Base-by-base conservation (phyloP, 106 monocot genomes). In the Dendrobium catenatum region DNA sequence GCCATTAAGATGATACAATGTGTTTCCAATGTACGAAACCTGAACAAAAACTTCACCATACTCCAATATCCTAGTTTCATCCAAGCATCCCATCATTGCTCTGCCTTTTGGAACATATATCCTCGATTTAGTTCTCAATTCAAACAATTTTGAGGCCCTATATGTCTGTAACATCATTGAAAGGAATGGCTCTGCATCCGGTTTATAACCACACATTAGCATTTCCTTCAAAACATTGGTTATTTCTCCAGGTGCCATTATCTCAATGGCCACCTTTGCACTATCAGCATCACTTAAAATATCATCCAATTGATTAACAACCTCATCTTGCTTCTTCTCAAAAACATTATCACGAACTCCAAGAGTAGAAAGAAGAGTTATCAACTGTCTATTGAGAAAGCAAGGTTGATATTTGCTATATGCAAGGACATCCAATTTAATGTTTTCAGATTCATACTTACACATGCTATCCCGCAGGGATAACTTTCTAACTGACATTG, bases 21-120 rank as follows among this genome's bases (percentile, higher is more conserved):
- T 76, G 9, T 17, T 82, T 44, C 83, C 80, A 72, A 9, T 17
- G 24, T 33, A 67, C 59, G 94, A 92, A 79, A 91, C 83, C 73
- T 88, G 91, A 84, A 94, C 84, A 86, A 97, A 97, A 4, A 91
- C 90, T 80, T 97, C 77, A 24, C 94, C 97, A 79, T 97, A 97
- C 46, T 91, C 85, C 78, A 97, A 82, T 19, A 55, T 87, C 42
- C 87, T 49, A 49, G 89, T 94, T 82, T 97, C 97, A 83, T 97
- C 97, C 82, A 97, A 88, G 81, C 97, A 97, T 40, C 97, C 97
- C 85, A 97, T 92, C 92, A 97, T 86, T 56, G 94, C 33, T 82
- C 97, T 89, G 33, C 97, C 97, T 79, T 92, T 79, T 72, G 84
- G 92, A 81, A 94, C 18, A 74, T 91, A 92, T 42, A 94, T 92